Conservation (phyloP, 169 alveolate species). For the Babesia bigemina region DNA sequence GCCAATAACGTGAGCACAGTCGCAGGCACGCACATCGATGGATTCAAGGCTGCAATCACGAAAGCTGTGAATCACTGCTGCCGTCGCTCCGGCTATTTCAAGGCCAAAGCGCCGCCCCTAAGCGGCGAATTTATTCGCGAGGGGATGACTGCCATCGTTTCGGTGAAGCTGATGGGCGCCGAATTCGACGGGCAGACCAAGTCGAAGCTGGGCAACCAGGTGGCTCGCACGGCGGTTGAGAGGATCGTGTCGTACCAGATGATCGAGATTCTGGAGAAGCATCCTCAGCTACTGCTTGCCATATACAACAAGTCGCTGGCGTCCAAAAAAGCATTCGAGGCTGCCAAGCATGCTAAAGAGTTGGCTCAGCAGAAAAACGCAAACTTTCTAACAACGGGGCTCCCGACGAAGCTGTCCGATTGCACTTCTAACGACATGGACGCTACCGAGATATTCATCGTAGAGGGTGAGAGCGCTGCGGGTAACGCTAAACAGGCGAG, state of each 20-base stretch:
- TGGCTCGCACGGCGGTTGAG: constrained; percentile 74
- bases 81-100: constrained; percentile 55
- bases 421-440: constrained; percentile 72
- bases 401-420: constrained; percentile 80
- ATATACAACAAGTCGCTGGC: constrained; percentile 76
- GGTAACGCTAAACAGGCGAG: constrained; percentile 86
- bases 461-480: constrained; percentile 86
- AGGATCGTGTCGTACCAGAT: constrained; percentile 70
- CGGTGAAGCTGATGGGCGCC: constrained; percentile 77
- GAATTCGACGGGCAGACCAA: constrained; percentile 88
- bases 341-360: constrained; percentile 80
- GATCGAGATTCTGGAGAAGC: constrained; percentile 74
- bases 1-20: constrained; percentile 80
- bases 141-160: constrained; percentile 80
- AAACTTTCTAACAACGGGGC: constrained; percentile 56
- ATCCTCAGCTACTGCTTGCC: constrained; percentile 71
- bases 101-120: constrained; percentile 51
- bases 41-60: constrained; percentile 77
- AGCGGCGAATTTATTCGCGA: constrained; percentile 79
- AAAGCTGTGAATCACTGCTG: constrained; percentile 70
- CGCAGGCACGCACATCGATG: constrained; percentile 85
- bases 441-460: constrained; percentile 78
- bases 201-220: constrained; percentile 76
- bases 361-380: constrained; percentile 75
- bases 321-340: constrained; percentile 78